Conservation (phyloP, 495 filamentous ascomycete genomes). For the Podospora fimiseda region DNA sequence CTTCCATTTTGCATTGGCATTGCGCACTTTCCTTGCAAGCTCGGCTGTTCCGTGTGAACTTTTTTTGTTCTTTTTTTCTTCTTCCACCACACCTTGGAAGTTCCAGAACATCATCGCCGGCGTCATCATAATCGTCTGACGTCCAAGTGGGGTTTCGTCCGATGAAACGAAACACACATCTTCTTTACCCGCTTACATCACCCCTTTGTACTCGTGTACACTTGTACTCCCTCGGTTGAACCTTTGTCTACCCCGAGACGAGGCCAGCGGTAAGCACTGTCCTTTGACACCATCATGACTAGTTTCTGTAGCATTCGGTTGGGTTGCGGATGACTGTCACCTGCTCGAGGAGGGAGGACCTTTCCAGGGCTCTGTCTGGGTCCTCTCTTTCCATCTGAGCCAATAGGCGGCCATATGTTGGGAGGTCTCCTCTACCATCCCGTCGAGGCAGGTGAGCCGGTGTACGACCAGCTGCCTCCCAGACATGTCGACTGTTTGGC, state of each 20-base stretch:
- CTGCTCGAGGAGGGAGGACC: too few relatives aligned
- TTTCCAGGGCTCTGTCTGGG: too few relatives aligned
- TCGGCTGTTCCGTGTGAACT: neutral
- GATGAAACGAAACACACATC: neutral
- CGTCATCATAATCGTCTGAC: neutral
- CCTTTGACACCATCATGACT: constrained; percentile 1
- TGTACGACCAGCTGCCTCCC: constrained; percentile 14
- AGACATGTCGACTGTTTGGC: constrained; percentile 16
- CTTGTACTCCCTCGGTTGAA: constrained; percentile 17
- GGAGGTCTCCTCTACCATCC: constrained; percentile 6
- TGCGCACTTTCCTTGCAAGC: neutral
- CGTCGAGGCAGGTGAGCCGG: constrained; percentile 12
- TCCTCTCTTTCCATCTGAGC: too few relatives aligned
- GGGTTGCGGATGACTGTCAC: too few relatives aligned
- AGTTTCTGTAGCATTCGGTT: constrained; percentile 3
- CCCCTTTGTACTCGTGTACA: neutral
- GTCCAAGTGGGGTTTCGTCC: neutral
- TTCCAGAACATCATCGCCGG: neutral
- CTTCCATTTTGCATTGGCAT: neutral
- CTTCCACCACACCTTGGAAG: neutral
- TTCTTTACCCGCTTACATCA: neutral
- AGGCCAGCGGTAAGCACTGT: constrained; percentile 3
- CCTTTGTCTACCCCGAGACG: constrained; percentile 10
- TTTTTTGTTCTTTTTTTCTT: neutral
- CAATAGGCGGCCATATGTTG: too few relatives aligned